A percentile compares a stretch with the other conserved stretches of the same genome.
These are phyloP conservation scores for Rhynchospora tenuis DNA, from an alignment of 176 grass and related monocot species.

Conservation along the genomic window DNA sequence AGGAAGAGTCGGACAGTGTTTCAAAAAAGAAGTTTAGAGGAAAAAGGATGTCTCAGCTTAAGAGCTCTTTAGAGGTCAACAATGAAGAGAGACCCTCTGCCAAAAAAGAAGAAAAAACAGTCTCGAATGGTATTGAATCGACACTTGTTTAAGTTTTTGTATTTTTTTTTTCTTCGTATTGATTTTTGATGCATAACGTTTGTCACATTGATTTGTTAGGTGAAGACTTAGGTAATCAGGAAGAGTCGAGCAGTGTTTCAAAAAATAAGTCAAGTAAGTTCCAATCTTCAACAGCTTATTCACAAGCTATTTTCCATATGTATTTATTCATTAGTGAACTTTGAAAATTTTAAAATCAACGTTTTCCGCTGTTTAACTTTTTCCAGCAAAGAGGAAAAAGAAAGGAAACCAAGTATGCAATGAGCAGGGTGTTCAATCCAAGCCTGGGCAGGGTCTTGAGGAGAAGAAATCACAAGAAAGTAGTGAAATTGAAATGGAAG, in stretches of 20 bases:
- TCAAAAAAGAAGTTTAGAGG: constrained; percentile 41
- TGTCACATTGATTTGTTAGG: neutral
- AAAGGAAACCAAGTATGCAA: constrained; percentile 15
- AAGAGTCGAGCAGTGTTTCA: constrained; percentile 38
- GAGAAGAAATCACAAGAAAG: constrained; percentile 27
- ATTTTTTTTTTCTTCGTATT: too few relatives aligned
- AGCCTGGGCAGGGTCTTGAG: constrained; percentile 18
- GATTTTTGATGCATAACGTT: neutral
- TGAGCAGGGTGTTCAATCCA: constrained; percentile 29
- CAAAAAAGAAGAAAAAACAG: too few relatives aligned
- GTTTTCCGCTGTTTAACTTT: constrained; percentile 12
- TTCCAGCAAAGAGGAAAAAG: constrained; percentile 63
- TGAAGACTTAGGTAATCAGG: constrained; percentile 31
- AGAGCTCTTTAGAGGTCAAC: too few relatives aligned
- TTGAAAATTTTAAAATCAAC: neutral
- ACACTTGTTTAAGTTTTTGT: too few relatives aligned
- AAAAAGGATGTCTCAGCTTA: too few relatives aligned
- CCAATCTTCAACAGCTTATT: neutral
- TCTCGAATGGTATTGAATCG: too few relatives aligned
- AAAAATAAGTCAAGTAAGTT: constrained; percentile 48
- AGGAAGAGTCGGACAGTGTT: constrained; percentile 34
- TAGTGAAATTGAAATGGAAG: constrained; percentile 35
- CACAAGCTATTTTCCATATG: constrained; percentile 4
- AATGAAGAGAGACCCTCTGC: too few relatives aligned
- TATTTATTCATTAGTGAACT: too few relatives aligned